Base-by-base conservation (phyloP, 2,329 filamentous ascomycete genomes). In the Alternaria angustiovoidea region DNA sequence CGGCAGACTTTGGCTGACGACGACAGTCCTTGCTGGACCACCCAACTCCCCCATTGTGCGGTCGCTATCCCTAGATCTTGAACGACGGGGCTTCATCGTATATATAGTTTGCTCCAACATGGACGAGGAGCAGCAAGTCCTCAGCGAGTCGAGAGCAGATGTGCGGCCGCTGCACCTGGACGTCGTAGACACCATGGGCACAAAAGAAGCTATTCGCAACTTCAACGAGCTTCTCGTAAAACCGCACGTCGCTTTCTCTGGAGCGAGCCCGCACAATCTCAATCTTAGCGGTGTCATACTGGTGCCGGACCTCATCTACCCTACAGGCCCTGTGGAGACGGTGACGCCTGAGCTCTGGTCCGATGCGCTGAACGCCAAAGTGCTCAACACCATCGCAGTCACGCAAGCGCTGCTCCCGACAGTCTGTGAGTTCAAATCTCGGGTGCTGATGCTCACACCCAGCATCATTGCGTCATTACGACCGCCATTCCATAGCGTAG, bases 81-180 rank as follows among this genome's bases (percentile, higher is more conserved):
- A 98, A 80, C 86, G 93, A 61, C 88, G 93, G 65, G 95, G 95
- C 5, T 98, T 96, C 77, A 91, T 98, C 62, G 92, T 98, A 57
- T 99, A 93, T 77, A 85, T 99, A 61, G 91, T 96, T 1, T 94
- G 93, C 71, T 90, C 88, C 65, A 92, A 88, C n/a, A 81, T 89
- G 60, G 92, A 97, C 70, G 94, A 98, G 68, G 93, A 98, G 77
- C 84, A 89, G 36, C 81, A 91, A 64, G 89, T 98, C 14, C 87
- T 92, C 61, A 86, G 87, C 61, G 87, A 96, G 76, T 86, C 89
- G n/a, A 86, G 93, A 63, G 84, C 88, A 7, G 95, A 98, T 75
- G 90, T 98, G 65, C 87, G 91, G 64, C 89, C 94, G 7, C 81
- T 99, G 59, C 88, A 88, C 75, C 85, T 98, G 64, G 93, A 98